Conservation (phyloP, 2,329 filamentous ascomycete species). For the Sphaerulina populicola region DNA sequence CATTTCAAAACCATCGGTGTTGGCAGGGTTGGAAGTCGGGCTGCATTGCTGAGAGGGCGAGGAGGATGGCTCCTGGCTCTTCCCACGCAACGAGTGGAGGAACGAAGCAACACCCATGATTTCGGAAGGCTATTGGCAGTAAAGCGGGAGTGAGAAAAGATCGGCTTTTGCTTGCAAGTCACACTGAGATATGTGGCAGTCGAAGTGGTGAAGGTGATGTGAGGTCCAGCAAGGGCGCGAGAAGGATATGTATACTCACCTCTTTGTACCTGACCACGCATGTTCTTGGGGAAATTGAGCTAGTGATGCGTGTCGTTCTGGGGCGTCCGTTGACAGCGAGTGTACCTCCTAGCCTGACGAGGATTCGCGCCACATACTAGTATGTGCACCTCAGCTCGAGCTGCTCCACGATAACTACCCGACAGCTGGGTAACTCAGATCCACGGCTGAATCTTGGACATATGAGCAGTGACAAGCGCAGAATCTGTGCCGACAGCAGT, state of each 20-base stretch:
- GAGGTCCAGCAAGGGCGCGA: neutral
- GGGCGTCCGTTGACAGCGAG: neutral
- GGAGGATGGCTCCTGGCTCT: neutral
- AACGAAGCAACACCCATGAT: slow-evolving; percentile 7
- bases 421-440: neutral
- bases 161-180: neutral
- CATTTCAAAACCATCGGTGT: neutral
- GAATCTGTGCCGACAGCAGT: neutral
- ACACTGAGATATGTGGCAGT: neutral
- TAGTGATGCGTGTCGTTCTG: neutral
- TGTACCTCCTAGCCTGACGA: neutral
- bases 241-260: neutral
- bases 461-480: neutral
- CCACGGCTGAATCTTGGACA: neutral
- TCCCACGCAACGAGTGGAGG: slow-evolving; percentile 10
- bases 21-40: slow-evolving; percentile 1
- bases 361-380: neutral
- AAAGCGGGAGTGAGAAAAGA: neutral
- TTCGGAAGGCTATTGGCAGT: neutral
- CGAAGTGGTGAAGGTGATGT: neutral
- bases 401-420: neutral
- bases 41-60: slow-evolving; percentile 4
- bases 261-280: too few relatives aligned
- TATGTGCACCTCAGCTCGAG: neutral
- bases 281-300: too few relatives aligned